Conservation (phyloP, 306 rosid species). For the Hippophae rhamnoides region DNA sequence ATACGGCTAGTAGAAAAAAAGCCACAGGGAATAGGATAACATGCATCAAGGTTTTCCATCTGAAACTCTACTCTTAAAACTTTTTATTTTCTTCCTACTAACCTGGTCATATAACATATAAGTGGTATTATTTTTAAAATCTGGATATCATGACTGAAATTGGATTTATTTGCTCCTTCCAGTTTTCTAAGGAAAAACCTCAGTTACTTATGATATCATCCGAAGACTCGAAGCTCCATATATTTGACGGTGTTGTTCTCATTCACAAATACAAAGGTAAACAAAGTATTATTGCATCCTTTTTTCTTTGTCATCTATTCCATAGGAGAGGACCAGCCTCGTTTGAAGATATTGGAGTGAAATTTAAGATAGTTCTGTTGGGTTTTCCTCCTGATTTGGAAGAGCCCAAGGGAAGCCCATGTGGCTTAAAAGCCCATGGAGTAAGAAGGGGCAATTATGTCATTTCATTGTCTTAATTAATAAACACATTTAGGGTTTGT, state of each 20-base stretch:
- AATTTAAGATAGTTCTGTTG: neutral
- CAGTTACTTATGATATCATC: conserved; percentile 64
- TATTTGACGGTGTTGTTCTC: conserved; percentile 57
- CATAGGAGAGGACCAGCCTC: neutral
- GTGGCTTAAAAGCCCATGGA: no score
- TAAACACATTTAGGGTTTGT: no score
- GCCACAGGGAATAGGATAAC: conserved; percentile 63
- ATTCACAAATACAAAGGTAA: conserved; percentile 62
- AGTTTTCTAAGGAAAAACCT: conserved; percentile 53
- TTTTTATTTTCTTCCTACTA: neutral
- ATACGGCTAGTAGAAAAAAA: conserved; percentile 44
- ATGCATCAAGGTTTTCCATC: conserved; percentile 63
- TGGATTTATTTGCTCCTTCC: conserved; percentile 17
- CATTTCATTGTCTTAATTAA: no score
- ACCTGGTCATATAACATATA: no score
- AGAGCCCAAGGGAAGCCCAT: no score
- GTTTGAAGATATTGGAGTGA: no score
- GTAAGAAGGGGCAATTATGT: no score
- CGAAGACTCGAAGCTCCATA: conserved; percentile 71
- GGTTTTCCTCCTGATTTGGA: no score
- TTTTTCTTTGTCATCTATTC: neutral
- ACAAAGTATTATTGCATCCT: neutral
- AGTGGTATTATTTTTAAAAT: neutral
- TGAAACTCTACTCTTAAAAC: conserved; percentile 7
- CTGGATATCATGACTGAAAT: conserved; percentile 9